These are phyloP conservation scores for Saccharomyces hybrid DNA, from an alignment of 1,139 yeast species.

Conservation along the genomic window DNA sequence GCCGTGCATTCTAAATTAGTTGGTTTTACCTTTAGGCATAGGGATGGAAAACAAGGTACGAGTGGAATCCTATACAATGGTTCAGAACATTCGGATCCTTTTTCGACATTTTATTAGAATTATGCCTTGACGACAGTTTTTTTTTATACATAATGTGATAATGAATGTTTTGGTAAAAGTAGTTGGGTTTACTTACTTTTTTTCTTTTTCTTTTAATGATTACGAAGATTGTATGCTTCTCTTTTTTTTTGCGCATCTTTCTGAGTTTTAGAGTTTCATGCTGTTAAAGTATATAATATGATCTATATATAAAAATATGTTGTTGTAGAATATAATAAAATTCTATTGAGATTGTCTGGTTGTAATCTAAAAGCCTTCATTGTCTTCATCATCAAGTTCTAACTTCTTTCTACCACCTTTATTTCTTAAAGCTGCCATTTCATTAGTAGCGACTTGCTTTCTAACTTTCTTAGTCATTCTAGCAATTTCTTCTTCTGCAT, in stretches of 20 bases:
- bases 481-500: conserved; percentile 85
- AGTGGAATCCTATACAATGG: conserved; percentile 36
- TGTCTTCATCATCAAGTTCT: conserved; percentile 43
- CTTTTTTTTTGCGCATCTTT: too few species aligned
- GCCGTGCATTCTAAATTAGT: conserved; percentile 68
- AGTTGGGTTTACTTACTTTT: background rate
- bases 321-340: background rate
- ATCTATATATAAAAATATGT: conserved; percentile 1
- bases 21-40: conserved; percentile 92
- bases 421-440: conserved; percentile 59
- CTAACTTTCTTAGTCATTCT: conserved; percentile 81
- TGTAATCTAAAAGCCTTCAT: conserved; percentile 10
- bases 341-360: background rate
- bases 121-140: background rate
- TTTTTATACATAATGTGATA: background rate
- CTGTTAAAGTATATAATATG: conserved; percentile 25
- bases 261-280: background rate
- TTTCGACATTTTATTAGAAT: conserved; percentile 34
- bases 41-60: conserved; percentile 46
- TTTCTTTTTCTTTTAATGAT: background rate
- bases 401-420: conserved; percentile 70
- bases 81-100: conserved; percentile 35
- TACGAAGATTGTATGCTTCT: background rate
- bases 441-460: conserved; percentile 72
- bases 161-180: background rate